Base-by-base conservation (phyloP, 2,329 filamentous ascomycete species). In the Pseudocercospora ulei region DNA sequence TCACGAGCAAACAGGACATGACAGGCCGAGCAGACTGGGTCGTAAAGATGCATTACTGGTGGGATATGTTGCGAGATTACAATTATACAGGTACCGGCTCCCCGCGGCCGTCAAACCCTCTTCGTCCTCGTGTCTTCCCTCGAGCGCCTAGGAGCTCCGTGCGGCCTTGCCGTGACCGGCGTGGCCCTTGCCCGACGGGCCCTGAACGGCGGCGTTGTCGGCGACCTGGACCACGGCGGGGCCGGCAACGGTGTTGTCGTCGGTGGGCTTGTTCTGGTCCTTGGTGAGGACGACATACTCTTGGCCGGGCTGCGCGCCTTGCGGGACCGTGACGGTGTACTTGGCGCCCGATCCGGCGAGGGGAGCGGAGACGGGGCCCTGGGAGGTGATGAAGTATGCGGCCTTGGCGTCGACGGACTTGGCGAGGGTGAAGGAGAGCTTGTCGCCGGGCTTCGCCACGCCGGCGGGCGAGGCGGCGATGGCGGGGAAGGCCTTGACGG, bases 401-500 rank as follows among this genome's bases (percentile, higher is more conserved):
- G 36, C 37, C 20, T 46, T 54, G 9, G 50, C 44, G n/a, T 34
- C 36, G 35, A 48, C 44, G n/a, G 24, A 39, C n/a, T 35, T 31
- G 22, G 46, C 43, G 41, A 52, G 38, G 20, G 38, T 49, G 35
- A 55, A 43, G 30, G 35, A 37, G 22, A 56, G 46, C 17, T 37
- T 44, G 19, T 45, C 27, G 39, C 51, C 43, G 35, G 44, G 24
- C 31, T 63, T 33, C 14, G 26, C 27, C 3, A 41, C 33, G 16
- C 41, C 43, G 8, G 39, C 41, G 27, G 46, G 43, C 13, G 41
- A 6, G 31, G 25, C 43, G 22, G 44, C 43, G 23, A 56, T 30
- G 25, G 46, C 35, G 22, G 53, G 49, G 51, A 56, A 56, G 5
- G 53, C 71, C 61, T 68, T 74, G 54, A 81, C 70, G 1, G 76